Conservation (phyloP, 768 basidiomycete species). For the Baorangia bicolor region DNA sequence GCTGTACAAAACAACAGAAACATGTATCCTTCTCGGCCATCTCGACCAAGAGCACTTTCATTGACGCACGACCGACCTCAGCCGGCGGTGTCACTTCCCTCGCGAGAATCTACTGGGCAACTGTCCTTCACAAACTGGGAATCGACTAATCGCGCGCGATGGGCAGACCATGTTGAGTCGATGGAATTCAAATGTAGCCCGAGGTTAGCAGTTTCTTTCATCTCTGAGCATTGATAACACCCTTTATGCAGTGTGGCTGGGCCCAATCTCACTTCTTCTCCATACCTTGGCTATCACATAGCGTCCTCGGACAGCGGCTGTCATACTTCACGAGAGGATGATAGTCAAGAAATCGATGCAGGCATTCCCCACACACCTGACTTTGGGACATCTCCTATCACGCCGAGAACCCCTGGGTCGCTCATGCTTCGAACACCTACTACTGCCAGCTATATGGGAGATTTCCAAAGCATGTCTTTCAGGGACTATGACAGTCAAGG, state of each 20-base stretch:
- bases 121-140: constrained; percentile 30
- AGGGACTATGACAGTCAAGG: constrained; percentile 22
- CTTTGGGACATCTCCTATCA: constrained; percentile 48
- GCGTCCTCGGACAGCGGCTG: constrained; percentile 20
- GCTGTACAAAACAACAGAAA: constrained; percentile 1
- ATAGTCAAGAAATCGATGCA: constrained; percentile 38
- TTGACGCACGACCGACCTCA: constrained; percentile 28
- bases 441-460: constrained; percentile 36
- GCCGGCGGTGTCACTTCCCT: constrained; percentile 15
- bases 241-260: constrained; percentile 11
- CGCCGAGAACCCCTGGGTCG: constrained; percentile 49
- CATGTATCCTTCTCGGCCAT: constrained; percentile 5
- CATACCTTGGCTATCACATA: constrained; percentile 10
- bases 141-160: constrained; percentile 21
- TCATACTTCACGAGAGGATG: constrained; percentile 17
- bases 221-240: constrained; percentile 3
- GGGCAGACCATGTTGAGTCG: constrained; percentile 15
- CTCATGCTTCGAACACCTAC: constrained; percentile 51
- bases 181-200: constrained; percentile 10
- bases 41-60: constrained; percentile 31
- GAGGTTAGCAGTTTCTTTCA: constrained; percentile 13
- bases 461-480: constrained; percentile 31
- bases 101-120: constrained; percentile 30
- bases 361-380: constrained; percentile 43
- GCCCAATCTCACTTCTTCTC: constrained; percentile 10